These are phyloP conservation scores for Pseudoneurospora amorphoporcata DNA, from an alignment of 495 filamentous ascomycete species.

Conservation along the genomic window DNA sequence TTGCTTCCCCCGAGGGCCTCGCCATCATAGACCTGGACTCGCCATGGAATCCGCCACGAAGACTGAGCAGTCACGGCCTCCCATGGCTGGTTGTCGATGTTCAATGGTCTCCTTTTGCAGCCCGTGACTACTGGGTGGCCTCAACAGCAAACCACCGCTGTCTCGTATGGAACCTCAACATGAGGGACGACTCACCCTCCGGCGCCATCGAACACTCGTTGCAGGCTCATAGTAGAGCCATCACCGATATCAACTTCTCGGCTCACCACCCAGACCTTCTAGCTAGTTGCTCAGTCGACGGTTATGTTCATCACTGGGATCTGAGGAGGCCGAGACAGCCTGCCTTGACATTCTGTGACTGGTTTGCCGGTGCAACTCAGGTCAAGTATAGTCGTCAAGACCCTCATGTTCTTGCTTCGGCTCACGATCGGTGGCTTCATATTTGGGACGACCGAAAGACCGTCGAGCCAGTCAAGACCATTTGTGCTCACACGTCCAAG, in stretches of 20 bases:
- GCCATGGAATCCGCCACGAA: constrained; percentile 77
- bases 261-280: constrained; percentile 84
- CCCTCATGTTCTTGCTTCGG: constrained; percentile 73
- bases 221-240: constrained; percentile 79
- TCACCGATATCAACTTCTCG: constrained; percentile 95
- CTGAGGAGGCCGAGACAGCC: constrained; percentile 65
- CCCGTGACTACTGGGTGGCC: constrained; percentile 83
- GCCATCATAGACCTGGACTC: constrained; percentile 92
- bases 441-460: constrained; percentile 89
- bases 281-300: constrained; percentile 87
- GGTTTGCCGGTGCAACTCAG: constrained; percentile 90
- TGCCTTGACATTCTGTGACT: constrained; percentile 78
- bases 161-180: constrained; percentile 84
- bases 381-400: constrained; percentile 93
- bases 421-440: constrained; percentile 74
- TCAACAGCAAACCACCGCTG: constrained; percentile 93
- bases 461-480: constrained; percentile 66
- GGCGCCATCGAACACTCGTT: constrained; percentile 77
- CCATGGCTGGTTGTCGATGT: constrained; percentile 98
- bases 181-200: constrained; percentile 58
- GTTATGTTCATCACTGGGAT: constrained; percentile 92
- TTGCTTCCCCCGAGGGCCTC: constrained; percentile 81
- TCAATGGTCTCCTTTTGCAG: constrained; percentile 92
- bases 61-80: constrained; percentile 69
- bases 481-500: constrained; percentile 85